Conservation (phyloP, 2,329 filamentous ascomycete genomes). For the Bipolaris bicolor region DNA sequence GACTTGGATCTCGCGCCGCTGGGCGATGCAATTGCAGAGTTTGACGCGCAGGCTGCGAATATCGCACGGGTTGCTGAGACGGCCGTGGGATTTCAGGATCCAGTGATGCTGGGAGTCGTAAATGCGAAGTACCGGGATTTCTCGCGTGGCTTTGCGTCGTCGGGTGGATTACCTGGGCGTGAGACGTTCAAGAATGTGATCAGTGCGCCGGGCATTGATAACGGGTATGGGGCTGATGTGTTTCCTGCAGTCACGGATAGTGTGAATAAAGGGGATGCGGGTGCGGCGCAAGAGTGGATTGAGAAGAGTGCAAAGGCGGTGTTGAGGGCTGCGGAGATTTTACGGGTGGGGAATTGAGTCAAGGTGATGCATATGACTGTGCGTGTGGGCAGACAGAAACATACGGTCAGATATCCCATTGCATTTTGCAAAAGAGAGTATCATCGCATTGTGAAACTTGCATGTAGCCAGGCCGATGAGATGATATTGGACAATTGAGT, state of each 20-base stretch:
- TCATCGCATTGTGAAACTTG: background rate
- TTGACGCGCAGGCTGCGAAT: background rate
- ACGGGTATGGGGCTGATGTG: conserved; percentile 4
- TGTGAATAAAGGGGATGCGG: background rate
- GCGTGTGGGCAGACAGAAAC: background rate
- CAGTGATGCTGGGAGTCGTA: background rate
- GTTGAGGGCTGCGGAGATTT: conserved; percentile 4
- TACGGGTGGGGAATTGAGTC: background rate
- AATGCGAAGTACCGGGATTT: conserved; percentile 1
- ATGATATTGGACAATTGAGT: no score
- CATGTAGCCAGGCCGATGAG: background rate
- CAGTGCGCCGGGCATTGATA: conserved; percentile 3
- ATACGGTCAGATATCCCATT: background rate
- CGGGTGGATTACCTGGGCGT: background rate
- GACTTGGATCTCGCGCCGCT: conserved; percentile 1
- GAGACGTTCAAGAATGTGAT: conserved; percentile 4
- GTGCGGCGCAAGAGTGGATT: background rate
- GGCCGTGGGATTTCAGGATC: background rate
- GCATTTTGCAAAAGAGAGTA: background rate
- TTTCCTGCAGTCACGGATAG: conserved; percentile 3
- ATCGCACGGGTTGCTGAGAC: conserved; percentile 5
- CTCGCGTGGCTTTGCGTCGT: conserved; percentile 1
- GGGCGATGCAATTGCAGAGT: background rate
- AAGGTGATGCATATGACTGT: background rate
- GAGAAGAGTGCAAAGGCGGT: conserved; percentile 1